Conservation (phyloP, 1,284 basidiomycete species). For the Leccinum fallax region DNA sequence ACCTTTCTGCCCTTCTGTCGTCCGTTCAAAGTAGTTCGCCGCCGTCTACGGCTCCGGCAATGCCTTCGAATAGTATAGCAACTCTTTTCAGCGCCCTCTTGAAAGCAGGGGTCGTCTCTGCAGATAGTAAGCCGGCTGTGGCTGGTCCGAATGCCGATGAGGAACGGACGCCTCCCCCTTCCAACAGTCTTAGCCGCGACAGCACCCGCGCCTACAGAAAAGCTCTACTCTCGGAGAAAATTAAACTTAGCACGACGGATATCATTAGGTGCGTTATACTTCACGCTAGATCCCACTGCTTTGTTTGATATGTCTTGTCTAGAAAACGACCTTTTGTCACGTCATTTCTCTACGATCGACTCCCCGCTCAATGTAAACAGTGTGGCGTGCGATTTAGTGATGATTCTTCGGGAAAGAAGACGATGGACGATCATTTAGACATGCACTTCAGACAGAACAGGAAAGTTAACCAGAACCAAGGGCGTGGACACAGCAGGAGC, state of each 20-base stretch:
- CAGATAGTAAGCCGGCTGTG: slow-evolving; percentile 52
- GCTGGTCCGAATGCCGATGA: slow-evolving; percentile 47
- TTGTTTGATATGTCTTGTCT: slow-evolving; percentile 13
- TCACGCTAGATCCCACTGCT: slow-evolving; percentile 1
- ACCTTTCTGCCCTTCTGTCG: slow-evolving; percentile 32
- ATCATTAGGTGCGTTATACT: slow-evolving; percentile 63
- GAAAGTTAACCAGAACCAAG: slow-evolving; percentile 81
- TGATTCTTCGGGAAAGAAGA: slow-evolving; percentile 69
- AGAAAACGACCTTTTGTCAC: slow-evolving; percentile 66
- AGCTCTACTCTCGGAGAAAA: slow-evolving; percentile 66
- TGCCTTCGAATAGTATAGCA: slow-evolving; percentile 49
- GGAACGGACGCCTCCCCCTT: slow-evolving; percentile 41
- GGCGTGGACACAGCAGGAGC: slow-evolving; percentile 86
- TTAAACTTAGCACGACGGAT: slow-evolving; percentile 72
- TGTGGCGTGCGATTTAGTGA: slow-evolving; percentile 90
- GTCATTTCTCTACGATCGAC: slow-evolving; percentile 71
- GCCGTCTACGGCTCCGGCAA: slow-evolving; percentile 31
- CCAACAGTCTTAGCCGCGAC: slow-evolving; percentile 47
- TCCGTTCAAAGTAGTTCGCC: slow-evolving; percentile 26
- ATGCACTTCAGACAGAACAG: slow-evolving; percentile 97
- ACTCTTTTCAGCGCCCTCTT: slow-evolving; percentile 66
- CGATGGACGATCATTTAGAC: slow-evolving; percentile 90
- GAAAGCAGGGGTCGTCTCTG: slow-evolving; percentile 73
- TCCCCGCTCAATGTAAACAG: slow-evolving; percentile 89
- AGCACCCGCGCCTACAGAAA: slow-evolving; percentile 70